These are phyloP conservation scores for Dimocarpus longan DNA, from an alignment of 345 rosid genomes.

Conservation along the genomic window DNA sequence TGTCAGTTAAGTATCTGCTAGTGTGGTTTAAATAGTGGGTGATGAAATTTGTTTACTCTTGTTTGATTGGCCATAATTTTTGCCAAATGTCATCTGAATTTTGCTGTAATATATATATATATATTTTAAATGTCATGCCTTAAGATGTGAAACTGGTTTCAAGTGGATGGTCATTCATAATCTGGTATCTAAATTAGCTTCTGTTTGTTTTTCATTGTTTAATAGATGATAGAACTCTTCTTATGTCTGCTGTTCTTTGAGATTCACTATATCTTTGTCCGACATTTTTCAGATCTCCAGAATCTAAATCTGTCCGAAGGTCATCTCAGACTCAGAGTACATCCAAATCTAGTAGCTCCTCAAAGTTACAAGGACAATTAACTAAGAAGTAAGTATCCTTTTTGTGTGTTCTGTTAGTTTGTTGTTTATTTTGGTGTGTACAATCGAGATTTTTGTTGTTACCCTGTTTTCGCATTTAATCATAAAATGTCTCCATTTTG, in stretches of 20 bases:
- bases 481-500: slow-evolving; percentile 18
- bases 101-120: not conserved
- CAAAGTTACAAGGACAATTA: slow-evolving; percentile 65
- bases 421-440: slow-evolving; percentile 3
- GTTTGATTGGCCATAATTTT: not conserved
- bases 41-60: not conserved
- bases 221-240: not conserved
- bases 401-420: slow-evolving; percentile 12
- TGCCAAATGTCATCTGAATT: not conserved
- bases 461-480: not conserved
- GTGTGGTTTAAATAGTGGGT: not conserved
- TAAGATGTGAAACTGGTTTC: not conserved
- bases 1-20: not conserved
- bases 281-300: slow-evolving; percentile 48
- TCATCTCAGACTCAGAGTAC: slow-evolving; percentile 23
- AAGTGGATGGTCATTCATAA: not conserved
- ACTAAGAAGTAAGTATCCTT: slow-evolving; percentile 69
- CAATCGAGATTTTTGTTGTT: slow-evolving; percentile 9
- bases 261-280: not conserved
- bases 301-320: slow-evolving; percentile 36
- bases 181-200: not conserved
- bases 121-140: not conserved
- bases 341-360: slow-evolving; percentile 38
- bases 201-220: not conserved
- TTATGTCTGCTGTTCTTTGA: not conserved